phyloP scores from a whole-genome alignment of 2,329 filamentous ascomycete species.

The Sclerotinia nivalis region DNA sequence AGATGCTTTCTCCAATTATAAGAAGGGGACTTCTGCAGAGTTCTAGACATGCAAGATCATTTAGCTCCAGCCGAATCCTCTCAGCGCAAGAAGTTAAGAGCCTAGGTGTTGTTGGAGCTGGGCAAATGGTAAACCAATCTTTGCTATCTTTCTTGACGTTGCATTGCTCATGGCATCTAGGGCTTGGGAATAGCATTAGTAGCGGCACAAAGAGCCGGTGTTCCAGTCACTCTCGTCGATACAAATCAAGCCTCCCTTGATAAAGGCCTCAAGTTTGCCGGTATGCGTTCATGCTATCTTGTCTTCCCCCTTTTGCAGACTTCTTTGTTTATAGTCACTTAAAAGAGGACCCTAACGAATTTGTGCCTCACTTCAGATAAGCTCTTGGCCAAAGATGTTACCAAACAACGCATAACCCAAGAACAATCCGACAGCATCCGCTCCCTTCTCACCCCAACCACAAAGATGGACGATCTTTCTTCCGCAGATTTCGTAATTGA shows the following conservation, averaged over 20 bases:
- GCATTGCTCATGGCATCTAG: slow-evolving; percentile 49
- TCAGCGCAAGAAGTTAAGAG: slow-evolving; percentile 75
- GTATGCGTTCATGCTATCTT: slow-evolving; percentile 47
- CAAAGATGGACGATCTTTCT: slow-evolving; percentile 73
- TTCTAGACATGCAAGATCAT: slow-evolving; percentile 49
- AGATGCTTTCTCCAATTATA: slow-evolving; percentile 37
- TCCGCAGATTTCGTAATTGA: slow-evolving; percentile 97
- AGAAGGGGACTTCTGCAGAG: slow-evolving; percentile 33
- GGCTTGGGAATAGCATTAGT: slow-evolving; percentile 95
- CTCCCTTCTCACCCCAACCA: slow-evolving; percentile 67
- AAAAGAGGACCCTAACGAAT: slow-evolving; percentile 5
- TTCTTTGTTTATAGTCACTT: background rate
- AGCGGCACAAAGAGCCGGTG: slow-evolving; percentile 77
- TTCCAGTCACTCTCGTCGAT: slow-evolving; percentile 86
- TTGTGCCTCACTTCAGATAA: slow-evolving; percentile 61
- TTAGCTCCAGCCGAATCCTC: slow-evolving; percentile 66
- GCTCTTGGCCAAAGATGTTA: slow-evolving; percentile 87
- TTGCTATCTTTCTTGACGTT: background rate
- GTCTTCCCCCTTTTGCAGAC: background rate
- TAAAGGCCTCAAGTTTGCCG: slow-evolving; percentile 87
- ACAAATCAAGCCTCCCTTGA: slow-evolving; percentile 80
- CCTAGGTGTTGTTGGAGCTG: slow-evolving; percentile 88
- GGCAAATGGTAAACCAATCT: slow-evolving; percentile 74
- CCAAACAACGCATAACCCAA: slow-evolving; percentile 82
- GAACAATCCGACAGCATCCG: slow-evolving; percentile 75